Conservation (phyloP, 2,329 filamentous ascomycete genomes). For the Westerdykella sp. region DNA sequence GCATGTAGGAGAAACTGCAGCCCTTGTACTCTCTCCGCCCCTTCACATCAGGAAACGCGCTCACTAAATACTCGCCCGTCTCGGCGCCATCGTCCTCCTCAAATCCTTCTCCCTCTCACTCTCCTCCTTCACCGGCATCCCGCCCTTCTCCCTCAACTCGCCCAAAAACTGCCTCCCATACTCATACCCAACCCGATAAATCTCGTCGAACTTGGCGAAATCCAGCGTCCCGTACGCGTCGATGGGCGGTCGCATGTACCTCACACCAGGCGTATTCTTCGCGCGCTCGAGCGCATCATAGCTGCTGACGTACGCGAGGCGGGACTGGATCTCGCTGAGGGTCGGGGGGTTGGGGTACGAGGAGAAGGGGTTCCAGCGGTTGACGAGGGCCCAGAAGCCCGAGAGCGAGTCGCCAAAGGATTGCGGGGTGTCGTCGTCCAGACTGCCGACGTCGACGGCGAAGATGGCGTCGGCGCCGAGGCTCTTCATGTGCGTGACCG, state of each 20-base stretch:
- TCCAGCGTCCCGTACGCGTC: conserved; percentile 91
- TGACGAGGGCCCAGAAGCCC: conserved; percentile 89
- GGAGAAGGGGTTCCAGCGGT: conserved; percentile 96
- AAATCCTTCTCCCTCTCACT: conserved; percentile 48
- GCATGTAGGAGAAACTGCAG: too few relatives aligned
- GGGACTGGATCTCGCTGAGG: conserved; percentile 88
- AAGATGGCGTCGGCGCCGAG: conserved; percentile 92
- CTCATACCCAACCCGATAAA: conserved; percentile 80
- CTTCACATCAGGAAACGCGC: too few relatives aligned
- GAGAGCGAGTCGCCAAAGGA: conserved; percentile 90
- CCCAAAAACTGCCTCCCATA: conserved; percentile 78
- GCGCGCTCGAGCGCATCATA: conserved; percentile 91
- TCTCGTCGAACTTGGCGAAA: conserved; percentile 96
- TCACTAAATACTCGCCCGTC: conserved; percentile 42
- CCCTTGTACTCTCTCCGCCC: too few relatives aligned
- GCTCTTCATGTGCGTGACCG: conserved; percentile 93
- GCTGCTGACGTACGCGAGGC: conserved; percentile 88
- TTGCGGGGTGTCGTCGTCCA: conserved; percentile 90
- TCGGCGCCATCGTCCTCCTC: conserved; percentile 47
- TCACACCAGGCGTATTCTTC: conserved; percentile 81
- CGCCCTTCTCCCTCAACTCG: conserved; percentile 69
- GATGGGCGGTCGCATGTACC: conserved; percentile 95
- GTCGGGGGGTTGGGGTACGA: conserved; percentile 86
- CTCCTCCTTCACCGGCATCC: conserved; percentile 54
- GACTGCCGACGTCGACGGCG: conserved; percentile 84